phyloP scores from a whole-genome alignment of 148 eudicot genomes.

The Fallopia convolvulus region DNA sequence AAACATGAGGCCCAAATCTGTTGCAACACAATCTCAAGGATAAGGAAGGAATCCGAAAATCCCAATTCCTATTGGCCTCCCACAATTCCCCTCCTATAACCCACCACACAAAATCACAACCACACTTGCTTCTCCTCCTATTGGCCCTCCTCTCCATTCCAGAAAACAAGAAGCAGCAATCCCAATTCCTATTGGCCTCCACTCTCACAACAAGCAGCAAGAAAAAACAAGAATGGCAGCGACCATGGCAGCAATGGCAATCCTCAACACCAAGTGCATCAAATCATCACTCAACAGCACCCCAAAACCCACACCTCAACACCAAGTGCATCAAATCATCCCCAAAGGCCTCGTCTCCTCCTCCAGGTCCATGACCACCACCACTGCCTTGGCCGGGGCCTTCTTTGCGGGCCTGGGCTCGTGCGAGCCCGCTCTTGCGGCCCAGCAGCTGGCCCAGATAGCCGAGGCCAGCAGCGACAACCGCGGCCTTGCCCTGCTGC shows the following conservation, averaged over 20 bases:
- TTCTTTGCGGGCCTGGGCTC: slow-evolving; percentile 56
- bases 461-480: slow-evolving; percentile 71
- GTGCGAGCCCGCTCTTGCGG: slow-evolving; percentile 72
- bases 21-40: slow-evolving; percentile 39
- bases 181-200: no score
- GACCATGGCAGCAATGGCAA: slow-evolving; percentile 70
- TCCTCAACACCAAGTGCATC: slow-evolving; percentile 57
- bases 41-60: slow-evolving; percentile 62
- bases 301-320: no score
- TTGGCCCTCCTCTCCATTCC: no score
- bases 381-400: slow-evolving; percentile 62
- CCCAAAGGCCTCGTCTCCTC: slow-evolving; percentile 34
- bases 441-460: slow-evolving; percentile 71
- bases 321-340: slow-evolving; percentile 58
- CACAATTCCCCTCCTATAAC: slow-evolving; percentile 5
- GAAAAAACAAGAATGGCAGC: slow-evolving; percentile 47
- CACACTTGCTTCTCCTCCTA: no score
- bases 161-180: no score
- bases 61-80: slow-evolving; percentile 42
- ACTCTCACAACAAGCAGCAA: background rate
- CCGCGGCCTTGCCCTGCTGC: slow-evolving; percentile 70
- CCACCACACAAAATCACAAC: background rate
- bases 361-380: slow-evolving; percentile 17
- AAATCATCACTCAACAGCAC: no score
- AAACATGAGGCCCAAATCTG: slow-evolving; percentile 43